Conservation (phyloP, 345 rosid genomes). For the Iberis pinnata region DNA sequence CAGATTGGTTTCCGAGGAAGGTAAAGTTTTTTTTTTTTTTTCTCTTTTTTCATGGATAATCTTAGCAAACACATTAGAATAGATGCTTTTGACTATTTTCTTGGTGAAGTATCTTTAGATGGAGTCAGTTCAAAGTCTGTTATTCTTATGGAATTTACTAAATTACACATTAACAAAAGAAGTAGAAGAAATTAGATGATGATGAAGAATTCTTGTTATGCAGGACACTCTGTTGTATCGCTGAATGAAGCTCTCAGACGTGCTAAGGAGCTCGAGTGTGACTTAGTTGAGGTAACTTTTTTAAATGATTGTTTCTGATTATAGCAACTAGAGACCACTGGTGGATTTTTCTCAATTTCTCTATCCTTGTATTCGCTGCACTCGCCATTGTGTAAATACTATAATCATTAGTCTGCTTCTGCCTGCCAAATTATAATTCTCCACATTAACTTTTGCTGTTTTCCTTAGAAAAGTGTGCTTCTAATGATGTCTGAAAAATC, state of each 20-base stretch:
- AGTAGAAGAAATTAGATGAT: too few species aligned
- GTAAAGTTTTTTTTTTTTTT: slow-evolving; percentile 6
- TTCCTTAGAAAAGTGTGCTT: not conserved
- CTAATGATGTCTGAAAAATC: not conserved
- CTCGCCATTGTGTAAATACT: not conserved
- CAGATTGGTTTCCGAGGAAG: slow-evolving; percentile 28
- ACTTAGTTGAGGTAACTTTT: slow-evolving; percentile 30
- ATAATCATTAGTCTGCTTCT: not conserved
- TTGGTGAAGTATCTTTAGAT: not conserved
- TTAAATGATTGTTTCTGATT: slow-evolving; percentile 1
- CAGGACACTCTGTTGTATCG: slow-evolving; percentile 29
- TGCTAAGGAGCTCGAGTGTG: slow-evolving; percentile 28
- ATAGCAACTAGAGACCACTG: not conserved
- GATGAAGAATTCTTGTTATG: not conserved
- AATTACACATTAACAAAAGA: too few species aligned
- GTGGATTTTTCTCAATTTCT: slow-evolving; percentile 3
- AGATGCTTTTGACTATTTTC: not conserved
- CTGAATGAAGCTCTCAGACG: slow-evolving; percentile 27
- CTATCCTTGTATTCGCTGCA: not conserved
- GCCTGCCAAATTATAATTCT: not conserved
- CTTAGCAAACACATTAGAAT: not conserved
- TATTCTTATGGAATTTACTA: not conserved
- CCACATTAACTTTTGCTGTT: not conserved
- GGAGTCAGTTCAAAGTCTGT: not conserved
- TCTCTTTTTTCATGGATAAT: not conserved